These are phyloP conservation scores for Datisca glomerata DNA, from an alignment of 306 rosid genomes.

Conservation along the genomic window DNA sequence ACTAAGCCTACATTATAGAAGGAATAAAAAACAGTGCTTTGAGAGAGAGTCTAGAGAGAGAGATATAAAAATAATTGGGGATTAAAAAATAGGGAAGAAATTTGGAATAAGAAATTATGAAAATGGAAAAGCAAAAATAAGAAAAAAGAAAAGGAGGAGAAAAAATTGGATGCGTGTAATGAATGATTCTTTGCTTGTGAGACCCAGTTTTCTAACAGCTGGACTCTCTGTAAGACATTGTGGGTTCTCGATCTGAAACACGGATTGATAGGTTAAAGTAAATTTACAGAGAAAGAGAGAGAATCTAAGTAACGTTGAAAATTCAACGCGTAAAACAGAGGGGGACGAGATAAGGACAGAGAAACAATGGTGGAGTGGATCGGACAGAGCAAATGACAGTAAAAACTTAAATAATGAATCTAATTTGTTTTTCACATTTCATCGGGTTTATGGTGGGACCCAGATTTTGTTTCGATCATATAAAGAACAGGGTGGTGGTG, in stretches of 20 bases:
- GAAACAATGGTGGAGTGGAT: not conserved
- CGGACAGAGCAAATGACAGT: no score
- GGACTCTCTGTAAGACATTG: constrained; percentile 12
- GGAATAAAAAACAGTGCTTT: constrained; percentile 7
- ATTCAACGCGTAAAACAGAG: constrained; percentile 14
- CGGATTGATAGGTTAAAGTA: not conserved
- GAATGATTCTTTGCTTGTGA: constrained; percentile 20
- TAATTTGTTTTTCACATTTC: not conserved
- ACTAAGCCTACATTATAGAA: constrained; percentile 6
- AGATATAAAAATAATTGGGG: constrained; percentile 7
- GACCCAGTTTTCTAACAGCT: constrained; percentile 19
- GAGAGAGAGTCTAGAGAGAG: constrained; percentile 2
- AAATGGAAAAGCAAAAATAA: not conserved
- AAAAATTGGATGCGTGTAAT: constrained; percentile 7
- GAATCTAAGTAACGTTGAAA: constrained; percentile 6
- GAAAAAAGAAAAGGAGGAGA: not conserved
- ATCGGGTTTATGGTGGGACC: not conserved
- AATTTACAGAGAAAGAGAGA: constrained; percentile 5
- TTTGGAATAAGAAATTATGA: no score
- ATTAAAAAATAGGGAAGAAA: constrained; percentile 5
- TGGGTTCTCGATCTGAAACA: constrained; percentile 14
- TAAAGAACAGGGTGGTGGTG: no score
- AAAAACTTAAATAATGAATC: no score
- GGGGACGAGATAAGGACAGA: not conserved
- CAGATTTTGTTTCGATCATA: not conserved